Conservation (phyloP, 352 stramenopile genomes). For the Phytophthora vignae region DNA sequence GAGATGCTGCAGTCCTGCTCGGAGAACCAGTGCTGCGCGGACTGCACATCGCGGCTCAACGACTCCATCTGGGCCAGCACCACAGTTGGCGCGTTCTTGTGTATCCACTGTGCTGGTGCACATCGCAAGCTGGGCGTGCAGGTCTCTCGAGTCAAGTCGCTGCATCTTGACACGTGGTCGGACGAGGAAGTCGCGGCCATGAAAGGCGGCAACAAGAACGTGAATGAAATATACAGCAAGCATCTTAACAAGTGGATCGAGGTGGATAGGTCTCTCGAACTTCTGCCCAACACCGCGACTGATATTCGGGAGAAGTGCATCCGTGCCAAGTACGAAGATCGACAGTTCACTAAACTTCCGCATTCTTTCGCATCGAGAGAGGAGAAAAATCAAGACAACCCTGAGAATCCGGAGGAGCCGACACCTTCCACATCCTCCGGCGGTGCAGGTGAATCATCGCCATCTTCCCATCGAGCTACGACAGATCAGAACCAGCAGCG, state of each 20-base stretch:
- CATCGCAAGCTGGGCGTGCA: constrained; percentile 96
- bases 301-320: constrained; percentile 66
- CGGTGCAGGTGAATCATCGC: constrained; percentile 23
- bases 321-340: constrained; percentile 74
- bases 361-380: constrained; percentile 26
- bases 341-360: constrained; percentile 70
- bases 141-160: constrained; percentile 89
- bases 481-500: constrained; percentile 52
- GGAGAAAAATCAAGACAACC: constrained; percentile 64
- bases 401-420: constrained; percentile 59
- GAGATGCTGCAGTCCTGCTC: constrained; percentile 63
- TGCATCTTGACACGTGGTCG: constrained; percentile 81
- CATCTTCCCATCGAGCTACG: constrained; percentile 16
- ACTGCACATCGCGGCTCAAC: constrained; percentile 72
- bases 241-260: constrained; percentile 63
- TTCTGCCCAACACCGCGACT: constrained; percentile 46
- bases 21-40: constrained; percentile 82
- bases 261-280: constrained; percentile 43
- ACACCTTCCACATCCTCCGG: constrained; percentile 9
- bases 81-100: constrained; percentile 95
- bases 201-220: constrained; percentile 79
- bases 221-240: constrained; percentile 67
- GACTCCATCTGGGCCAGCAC: constrained; percentile 95
- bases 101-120: constrained; percentile 95
- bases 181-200: constrained; percentile 77